A percentile compares a stretch with the other conserved stretches of the same genome.
phyloP scores from a whole-genome alignment of 108 stramenopile species.

The Epithemia pelagica region DNA sequence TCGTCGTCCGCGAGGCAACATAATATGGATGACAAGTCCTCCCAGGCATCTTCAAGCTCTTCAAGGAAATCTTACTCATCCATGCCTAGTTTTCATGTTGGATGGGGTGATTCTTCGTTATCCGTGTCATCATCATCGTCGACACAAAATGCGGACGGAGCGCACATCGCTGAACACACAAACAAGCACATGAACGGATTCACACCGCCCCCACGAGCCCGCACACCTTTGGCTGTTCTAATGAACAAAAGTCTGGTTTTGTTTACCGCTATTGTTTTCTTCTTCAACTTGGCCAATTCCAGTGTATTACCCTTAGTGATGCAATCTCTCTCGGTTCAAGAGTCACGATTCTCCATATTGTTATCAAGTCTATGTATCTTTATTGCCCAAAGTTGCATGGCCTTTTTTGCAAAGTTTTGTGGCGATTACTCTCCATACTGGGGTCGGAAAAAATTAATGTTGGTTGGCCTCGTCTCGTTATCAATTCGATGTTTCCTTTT shows the following conservation, averaged over 20 bases:
- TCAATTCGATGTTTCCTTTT: slow-evolving; percentile 55
- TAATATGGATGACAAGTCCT: neutral
- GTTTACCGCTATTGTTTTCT: slow-evolving; percentile 52
- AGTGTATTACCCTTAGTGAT: slow-evolving; percentile 68
- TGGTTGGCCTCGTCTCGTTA: slow-evolving; percentile 46
- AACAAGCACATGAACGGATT: too few species aligned
- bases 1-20: too few species aligned
- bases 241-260: slow-evolving; percentile 48
- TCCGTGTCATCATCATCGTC: neutral
- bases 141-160: neutral
- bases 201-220: slow-evolving; percentile 12
- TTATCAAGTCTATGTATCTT: slow-evolving; percentile 66
- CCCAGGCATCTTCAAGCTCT: neutral
- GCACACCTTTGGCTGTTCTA: slow-evolving; percentile 48
- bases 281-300: slow-evolving; percentile 63
- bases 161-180: neutral
- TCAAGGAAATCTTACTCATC: slow-evolving; percentile 1
- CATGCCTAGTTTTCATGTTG: slow-evolving; percentile 47
- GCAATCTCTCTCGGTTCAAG: slow-evolving; percentile 54
- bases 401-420: slow-evolving; percentile 47
- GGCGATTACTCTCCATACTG: slow-evolving; percentile 63
- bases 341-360: slow-evolving; percentile 42
- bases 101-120: slow-evolving; percentile 20
- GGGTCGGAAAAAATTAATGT: slow-evolving; percentile 59
- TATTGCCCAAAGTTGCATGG: slow-evolving; percentile 65